Base-by-base conservation (phyloP, 2,329 filamentous ascomycete species). In the Colletotrichum sidae region DNA sequence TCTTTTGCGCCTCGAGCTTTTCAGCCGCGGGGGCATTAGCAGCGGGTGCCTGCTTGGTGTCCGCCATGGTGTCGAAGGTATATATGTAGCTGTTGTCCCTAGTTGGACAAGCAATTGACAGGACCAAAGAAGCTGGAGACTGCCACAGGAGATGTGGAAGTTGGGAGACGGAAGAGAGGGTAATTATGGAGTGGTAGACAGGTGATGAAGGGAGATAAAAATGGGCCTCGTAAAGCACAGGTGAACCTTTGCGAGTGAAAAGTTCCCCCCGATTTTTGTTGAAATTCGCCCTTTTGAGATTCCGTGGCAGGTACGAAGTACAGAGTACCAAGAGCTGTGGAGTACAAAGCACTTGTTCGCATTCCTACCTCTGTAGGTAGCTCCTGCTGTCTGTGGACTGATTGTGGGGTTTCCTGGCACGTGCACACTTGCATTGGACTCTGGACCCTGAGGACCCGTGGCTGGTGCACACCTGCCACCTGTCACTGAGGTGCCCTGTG, bases 11-110 rank as follows among this genome's bases (percentile, higher is more conserved):
- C 68, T 81, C 76, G 61, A 78, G 79, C 71, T 78, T 79, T 68
- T 81, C 77, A 67, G 83, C 76, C 60, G 84, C 77, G 52, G 25
- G 25, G 25, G 25, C 25, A 25, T 25, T 25, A 25, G 83, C 76
- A 67, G 80, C 77, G 62, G 81, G 78, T 61, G 82, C 79, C 67
- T 82, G 79, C 78, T 81, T 81, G 69, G 77, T 75, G 58, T 85
- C 81, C 62, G 84, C 81, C 85, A 87, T 87, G 4, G 25, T 62
- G 60, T 79, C 33, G 64, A 64, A 56, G 37, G 25, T 25, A 10
- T 60, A 35, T 42, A 44, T 53, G 9, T n/a, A 51, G 39, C 52
- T 55, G 55, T 42, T 42, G 49, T 39, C 51, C 37, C 53, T 47
- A 15, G 45, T 51, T 10, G 41, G 60, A 59, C 47, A 44, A 56